Evolutionary conservation across 1,139 yeast genomes (phyloP).

Genomic region (Yamadazyma triangularis): DNA sequence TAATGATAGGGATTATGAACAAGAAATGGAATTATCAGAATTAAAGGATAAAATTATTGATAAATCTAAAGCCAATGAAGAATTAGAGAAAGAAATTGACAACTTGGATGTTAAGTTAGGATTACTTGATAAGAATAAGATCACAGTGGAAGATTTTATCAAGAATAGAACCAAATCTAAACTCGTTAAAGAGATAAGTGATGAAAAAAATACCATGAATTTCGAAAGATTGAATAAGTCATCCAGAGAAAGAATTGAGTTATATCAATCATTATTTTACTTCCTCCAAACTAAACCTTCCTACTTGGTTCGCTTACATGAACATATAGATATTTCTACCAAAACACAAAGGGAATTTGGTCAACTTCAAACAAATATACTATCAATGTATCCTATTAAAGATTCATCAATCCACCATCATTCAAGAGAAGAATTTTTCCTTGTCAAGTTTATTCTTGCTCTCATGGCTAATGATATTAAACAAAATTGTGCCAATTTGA

Average conservation of each 20-base stretch:
- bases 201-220: conserved; percentile 15
- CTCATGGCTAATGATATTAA: conserved; percentile 46
- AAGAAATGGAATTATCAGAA: conserved; percentile 67
- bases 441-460: conserved; percentile 55
- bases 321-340: conserved; percentile 16
- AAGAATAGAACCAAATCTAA: conserved; percentile 46
- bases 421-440: conserved; percentile 71
- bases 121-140: conserved; percentile 70
- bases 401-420: conserved; percentile 26
- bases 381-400: conserved; percentile 44
- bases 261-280: conserved; percentile 76
- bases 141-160: conserved; percentile 70
- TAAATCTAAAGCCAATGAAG: conserved; percentile 60
- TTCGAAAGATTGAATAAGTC: conserved; percentile 32
- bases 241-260: conserved; percentile 44
- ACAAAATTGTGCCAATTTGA: conserved; percentile 19
- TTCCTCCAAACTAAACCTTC: conserved; percentile 79
- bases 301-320: conserved; percentile 58
- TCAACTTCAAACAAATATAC: conserved; percentile 43
- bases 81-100: conserved; percentile 68
- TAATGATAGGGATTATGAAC: conserved; percentile 68
- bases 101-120: conserved; percentile 81
- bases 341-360: conserved; percentile 19
- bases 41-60: conserved; percentile 64
- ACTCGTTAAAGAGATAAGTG: conserved; percentile 9